Base-by-base conservation (phyloP, 2,329 filamentous ascomycete genomes). In the Arthrobotrys sinensis region DNA sequence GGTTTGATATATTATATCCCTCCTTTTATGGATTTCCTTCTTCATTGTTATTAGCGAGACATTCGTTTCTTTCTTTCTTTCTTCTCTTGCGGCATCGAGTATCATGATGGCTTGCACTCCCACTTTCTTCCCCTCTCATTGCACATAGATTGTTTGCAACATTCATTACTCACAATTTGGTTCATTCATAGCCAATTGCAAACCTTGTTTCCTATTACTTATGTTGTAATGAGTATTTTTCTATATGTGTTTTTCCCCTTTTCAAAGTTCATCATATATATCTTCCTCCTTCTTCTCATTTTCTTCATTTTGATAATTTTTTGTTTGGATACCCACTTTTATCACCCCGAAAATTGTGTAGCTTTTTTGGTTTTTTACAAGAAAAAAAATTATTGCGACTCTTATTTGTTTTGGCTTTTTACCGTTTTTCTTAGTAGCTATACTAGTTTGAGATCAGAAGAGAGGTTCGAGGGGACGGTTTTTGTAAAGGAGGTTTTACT, bases 301-400 rank as follows among this genome's bases (percentile, higher is more conserved):
- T 32, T 71, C 24, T 46, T 19, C 34, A 16, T 28, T 71, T 80
- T 76, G 43, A 60, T 48, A 55, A 71, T 73, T 50, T 73, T 60
- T 77, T 46, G 67, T 69, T 78, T 79, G 76, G 79, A 68, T 68
- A 68, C 65, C 65, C 65, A 32, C 21, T 28, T 46, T 38, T 40
- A 19, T 11, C 4, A 16, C n/a, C n/a, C n/a, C 19, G 24, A 60
- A 60, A 60, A 60, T 43, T 43, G 34, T 57, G 4, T 45, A 21
- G 48, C n/a, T 45, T 32, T 63, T 28, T 7, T 5, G 7, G 50
- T 12, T 6, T 65, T 21, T 48, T 12, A 14, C 50, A 16, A 34
- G 10, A 52, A 34, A n/a, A 52, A 16, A 32, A 14, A 38, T 38
- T 38, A 38, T 12, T 38, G 12, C 36, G 12, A 38, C 3, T 38